Percentiles rank a stretch among this genome's conserved stretches.
These are phyloP conservation scores for Schwanniomyces pseudopolymorphus DNA, from an alignment of 805 yeast genomes.

Conservation along the genomic window DNA sequence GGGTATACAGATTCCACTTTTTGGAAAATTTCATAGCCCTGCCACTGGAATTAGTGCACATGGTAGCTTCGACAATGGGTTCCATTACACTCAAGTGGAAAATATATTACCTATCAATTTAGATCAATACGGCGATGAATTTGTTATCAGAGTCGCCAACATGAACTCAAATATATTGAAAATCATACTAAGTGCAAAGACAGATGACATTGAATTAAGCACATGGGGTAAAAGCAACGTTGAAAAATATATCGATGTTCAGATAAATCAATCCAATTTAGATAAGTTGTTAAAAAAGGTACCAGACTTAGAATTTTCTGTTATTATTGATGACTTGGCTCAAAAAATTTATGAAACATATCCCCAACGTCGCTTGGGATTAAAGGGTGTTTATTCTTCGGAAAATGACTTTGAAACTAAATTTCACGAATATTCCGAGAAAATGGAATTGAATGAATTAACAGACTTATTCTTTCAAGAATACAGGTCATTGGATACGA, in stretches of 20 bases:
- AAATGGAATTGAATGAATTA: slow-evolving; percentile 13
- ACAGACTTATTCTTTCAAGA: slow-evolving; percentile 66
- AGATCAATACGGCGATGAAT: slow-evolving; percentile 38
- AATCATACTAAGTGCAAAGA: slow-evolving; percentile 13
- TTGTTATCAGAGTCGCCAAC: slow-evolving; percentile 46
- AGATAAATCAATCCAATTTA: slow-evolving; percentile 21
- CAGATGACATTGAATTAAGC: slow-evolving; percentile 12
- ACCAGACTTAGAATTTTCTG: slow-evolving; percentile 27
- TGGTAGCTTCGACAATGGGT: not conserved
- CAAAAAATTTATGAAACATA: slow-evolving; percentile 56
- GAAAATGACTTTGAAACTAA: not conserved
- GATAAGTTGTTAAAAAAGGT: slow-evolving; percentile 17
- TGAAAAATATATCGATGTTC: slow-evolving; percentile 15
- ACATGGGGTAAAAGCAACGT: slow-evolving; percentile 50
- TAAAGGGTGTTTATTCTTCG: not conserved
- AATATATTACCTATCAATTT: slow-evolving; percentile 40
- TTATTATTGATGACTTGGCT: slow-evolving; percentile 57
- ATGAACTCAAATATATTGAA: slow-evolving; percentile 13
- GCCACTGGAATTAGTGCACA: too few relatives aligned
- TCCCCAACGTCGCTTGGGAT: slow-evolving; percentile 28
- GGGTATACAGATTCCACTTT: not conserved
- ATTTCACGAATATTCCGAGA: slow-evolving; percentile 1
- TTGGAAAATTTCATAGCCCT: not conserved
- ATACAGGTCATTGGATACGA: slow-evolving; percentile 65
- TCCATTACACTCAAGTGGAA: slow-evolving; percentile 31